phyloP scores from a whole-genome alignment of 345 rosid species.

The Gossypium stocksii region DNA sequence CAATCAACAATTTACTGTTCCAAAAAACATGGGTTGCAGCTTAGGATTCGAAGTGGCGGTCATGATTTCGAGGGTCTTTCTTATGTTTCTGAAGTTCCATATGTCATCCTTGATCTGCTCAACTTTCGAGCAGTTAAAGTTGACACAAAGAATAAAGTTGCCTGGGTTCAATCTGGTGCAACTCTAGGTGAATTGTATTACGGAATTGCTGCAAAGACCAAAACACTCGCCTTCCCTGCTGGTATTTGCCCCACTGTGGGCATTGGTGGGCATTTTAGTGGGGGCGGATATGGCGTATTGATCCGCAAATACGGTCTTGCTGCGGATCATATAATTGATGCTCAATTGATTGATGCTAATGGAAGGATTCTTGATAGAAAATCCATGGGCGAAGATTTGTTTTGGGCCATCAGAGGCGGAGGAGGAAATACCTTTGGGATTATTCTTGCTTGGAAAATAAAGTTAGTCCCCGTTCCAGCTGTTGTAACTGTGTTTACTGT shows the following conservation, averaged over 20 bases:
- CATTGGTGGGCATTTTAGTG: slow-evolving; percentile 1
- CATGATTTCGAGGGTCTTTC: slow-evolving; percentile 15
- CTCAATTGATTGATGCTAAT: not conserved
- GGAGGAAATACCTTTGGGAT: slow-evolving; percentile 4
- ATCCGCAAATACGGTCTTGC: slow-evolving; percentile 5
- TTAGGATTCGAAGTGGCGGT: slow-evolving; percentile 11
- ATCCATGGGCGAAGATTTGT: slow-evolving; percentile 16
- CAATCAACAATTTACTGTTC: slow-evolving; percentile 5
- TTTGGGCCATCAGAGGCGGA: slow-evolving; percentile 12
- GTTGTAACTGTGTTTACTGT: not conserved
- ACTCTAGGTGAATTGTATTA: slow-evolving; percentile 6
- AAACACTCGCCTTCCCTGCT: slow-evolving; percentile 1
- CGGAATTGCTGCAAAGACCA: not conserved
- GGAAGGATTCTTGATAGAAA: slow-evolving; percentile 8
- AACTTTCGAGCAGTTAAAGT: not conserved
- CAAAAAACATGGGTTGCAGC: not conserved
- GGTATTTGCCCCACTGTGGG: slow-evolving; percentile 5
- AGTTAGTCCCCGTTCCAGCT: not conserved
- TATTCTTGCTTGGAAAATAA: not conserved
- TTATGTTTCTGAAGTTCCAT: not conserved
- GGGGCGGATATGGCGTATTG: not conserved
- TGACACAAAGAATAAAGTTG: not conserved
- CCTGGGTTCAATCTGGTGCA: slow-evolving; percentile 8
- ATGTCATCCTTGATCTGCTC: slow-evolving; percentile 4
- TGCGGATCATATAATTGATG: slow-evolving; percentile 7